Base-by-base conservation (phyloP, 352 stramenopile species). In the Phytophthora megakarya region DNA sequence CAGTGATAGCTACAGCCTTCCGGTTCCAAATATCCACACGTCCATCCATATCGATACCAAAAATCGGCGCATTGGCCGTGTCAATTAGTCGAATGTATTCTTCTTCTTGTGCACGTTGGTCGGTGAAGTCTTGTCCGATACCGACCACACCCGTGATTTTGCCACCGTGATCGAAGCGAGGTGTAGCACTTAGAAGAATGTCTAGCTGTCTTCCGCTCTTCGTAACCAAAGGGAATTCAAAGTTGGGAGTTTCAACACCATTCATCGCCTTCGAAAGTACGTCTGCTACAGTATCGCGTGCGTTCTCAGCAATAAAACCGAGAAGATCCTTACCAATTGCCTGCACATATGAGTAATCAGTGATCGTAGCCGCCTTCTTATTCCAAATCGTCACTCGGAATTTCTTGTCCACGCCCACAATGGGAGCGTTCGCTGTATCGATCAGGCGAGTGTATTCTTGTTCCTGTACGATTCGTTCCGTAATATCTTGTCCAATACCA, bases 341-440 rank as follows among this genome's bases (percentile, higher is more conserved):
- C 50, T 98, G 86, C 18, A 91, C 66, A 25, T 88, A 86, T 15
- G 77, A 76, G 65, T 97, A 98, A 54, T 96, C 90, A 5, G 91
- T 97, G 46, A 93, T 89, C 1, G 79, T 85, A 0, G 83, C 82
- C 0, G 88, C 92, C 65, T 97, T 97, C 49, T 97, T 90, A 66
- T 98, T 98, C 95, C 95, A 98, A 64, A 96, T 89, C 13, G 89
- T 92, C 30, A 96, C 88, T 18, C 72, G 67, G 44, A 90, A 90
- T 30, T 91, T 59, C 26, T 76, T 81, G 75, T 98, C 84, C 12
- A 96, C 68, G 8, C 82, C 88, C 19, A 94, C 90, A 48, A 96
- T 95, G 0, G 88, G 87, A 5, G 82, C 87, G 30, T 94, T 96
- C 4, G 86, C 85, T 0, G 85, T 91, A 42, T 96, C 85, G 35